Conservation (phyloP, 164 flowering plant species). For the Vitis rupestris region DNA sequence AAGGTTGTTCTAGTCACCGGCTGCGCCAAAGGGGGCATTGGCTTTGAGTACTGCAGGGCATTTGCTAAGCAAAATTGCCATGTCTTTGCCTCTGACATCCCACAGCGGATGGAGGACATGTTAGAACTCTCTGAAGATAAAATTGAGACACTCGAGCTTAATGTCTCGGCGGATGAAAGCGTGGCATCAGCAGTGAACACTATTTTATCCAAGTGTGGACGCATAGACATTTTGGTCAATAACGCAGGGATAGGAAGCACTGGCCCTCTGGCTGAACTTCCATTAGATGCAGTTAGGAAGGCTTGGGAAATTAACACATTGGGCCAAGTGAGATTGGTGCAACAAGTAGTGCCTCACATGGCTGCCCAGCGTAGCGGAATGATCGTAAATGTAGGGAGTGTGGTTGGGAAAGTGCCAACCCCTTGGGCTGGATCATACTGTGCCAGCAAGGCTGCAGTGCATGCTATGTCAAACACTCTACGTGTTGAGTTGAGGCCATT, state of each 20-base stretch:
- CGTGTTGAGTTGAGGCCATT: slow-evolving; percentile 60
- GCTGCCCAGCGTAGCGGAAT: slow-evolving; percentile 35
- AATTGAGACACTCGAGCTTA: slow-evolving; percentile 48
- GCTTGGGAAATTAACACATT: slow-evolving; percentile 65
- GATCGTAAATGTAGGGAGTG: slow-evolving; percentile 63
- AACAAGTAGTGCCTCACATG: slow-evolving; percentile 67
- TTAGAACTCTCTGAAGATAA: slow-evolving; percentile 27
- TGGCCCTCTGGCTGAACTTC: slow-evolving; percentile 68
- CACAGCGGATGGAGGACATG: slow-evolving; percentile 33
- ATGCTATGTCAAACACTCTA: slow-evolving; percentile 50
- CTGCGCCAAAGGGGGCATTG: slow-evolving; percentile 72
- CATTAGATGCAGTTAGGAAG: slow-evolving; percentile 35
- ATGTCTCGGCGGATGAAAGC: slow-evolving; percentile 60
- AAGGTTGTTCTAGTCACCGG: slow-evolving; percentile 70
- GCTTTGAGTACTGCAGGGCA: slow-evolving; percentile 64
- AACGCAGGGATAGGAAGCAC: slow-evolving; percentile 66
- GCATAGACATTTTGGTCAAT: slow-evolving; percentile 55
- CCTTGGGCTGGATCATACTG: slow-evolving; percentile 80
- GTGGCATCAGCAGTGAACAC: slow-evolving; percentile 35
- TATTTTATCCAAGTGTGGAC: slow-evolving; percentile 41
- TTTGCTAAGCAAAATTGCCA: slow-evolving; percentile 55
- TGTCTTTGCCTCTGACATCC: slow-evolving; percentile 55
- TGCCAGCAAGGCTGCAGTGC: slow-evolving; percentile 59
- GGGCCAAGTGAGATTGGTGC: slow-evolving; percentile 66
- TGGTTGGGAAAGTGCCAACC: slow-evolving; percentile 55